Evolutionary conservation across 1,284 basidiomycete genomes (phyloP), one percentile per base, ranked within the genome.

Genomic region (Moesziomyces sp.): DNA sequence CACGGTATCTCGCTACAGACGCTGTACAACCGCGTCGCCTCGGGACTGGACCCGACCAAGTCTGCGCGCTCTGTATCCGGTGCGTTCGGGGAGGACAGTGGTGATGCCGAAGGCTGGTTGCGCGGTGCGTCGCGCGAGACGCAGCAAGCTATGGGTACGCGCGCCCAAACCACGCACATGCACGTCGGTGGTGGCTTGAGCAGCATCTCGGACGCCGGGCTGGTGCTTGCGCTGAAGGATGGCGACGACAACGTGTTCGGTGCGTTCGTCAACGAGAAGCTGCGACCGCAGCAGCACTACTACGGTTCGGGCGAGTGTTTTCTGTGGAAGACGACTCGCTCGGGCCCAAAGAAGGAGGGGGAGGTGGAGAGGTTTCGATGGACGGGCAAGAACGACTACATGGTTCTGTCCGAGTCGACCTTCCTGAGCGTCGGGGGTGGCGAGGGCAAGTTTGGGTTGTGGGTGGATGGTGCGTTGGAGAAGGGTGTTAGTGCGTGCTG

Each of bases 1-100:
- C 93, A 98, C 73, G 96, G 96, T 0, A 94, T 95, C 48, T 95
- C 93, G 10, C 87, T 98, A 11, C 89, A 91, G 43, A 97, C 96
- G 0, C 88, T 98, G 0, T 84, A 83, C 78, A 26, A 80, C 52
- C 66, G 67, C 8, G 79, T 81, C 4, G 58, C 59, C 6, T 34
- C 55, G 1, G 77, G 75, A 0, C 26, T 78, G 30, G 74, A 78
- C 48, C 70, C 75, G 5, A 51, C 48, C 1, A 46, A 53, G 19
- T 46, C 23, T 1, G 48, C 42, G 14, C 50, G 61, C 3, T 13
- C 18, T 7, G 63, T 58, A 0, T 61, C 61, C 10, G 66, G 43
- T 10, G 21, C 4, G 0, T 38, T 38, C 13, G 50, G 28, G n/a
- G 54, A 42, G 1, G 67, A 58, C 1, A 55, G 47, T 9, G 42